Evolutionary conservation across 2,329 filamentous ascomycete genomes (phyloP).

Genomic region (Aspergillus transmontanensis): DNA sequence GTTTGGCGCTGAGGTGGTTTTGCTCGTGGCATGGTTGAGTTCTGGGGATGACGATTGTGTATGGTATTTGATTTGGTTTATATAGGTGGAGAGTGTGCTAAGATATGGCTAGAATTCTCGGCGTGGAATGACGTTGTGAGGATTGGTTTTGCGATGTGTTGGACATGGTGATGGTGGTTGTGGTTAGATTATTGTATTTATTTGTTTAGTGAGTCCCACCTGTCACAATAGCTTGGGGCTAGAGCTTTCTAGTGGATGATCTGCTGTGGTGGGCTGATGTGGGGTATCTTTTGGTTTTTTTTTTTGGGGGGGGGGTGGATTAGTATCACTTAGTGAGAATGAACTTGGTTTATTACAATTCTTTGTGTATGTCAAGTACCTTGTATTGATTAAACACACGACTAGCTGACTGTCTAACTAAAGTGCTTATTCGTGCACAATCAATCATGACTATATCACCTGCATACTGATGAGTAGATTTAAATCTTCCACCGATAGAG

Average conservation of each 20-base stretch:
- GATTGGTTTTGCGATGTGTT: not conserved
- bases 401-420: too few relatives aligned
- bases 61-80: not conserved
- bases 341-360: too few relatives aligned
- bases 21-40: not conserved
- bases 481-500: too few relatives aligned
- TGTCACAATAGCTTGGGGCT: not conserved
- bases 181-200: too few relatives aligned
- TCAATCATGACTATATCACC: too few relatives aligned
- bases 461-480: too few relatives aligned
- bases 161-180: not conserved
- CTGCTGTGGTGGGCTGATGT: not conserved
- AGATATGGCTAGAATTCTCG: not conserved
- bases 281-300: not conserved
- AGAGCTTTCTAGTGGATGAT: not conserved
- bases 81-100: not conserved
- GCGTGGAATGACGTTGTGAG: not conserved
- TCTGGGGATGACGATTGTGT: too few relatives aligned
- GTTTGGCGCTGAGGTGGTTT: not conserved
- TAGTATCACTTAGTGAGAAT: too few relatives aligned
- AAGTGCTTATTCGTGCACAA: too few relatives aligned
- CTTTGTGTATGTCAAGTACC: too few relatives aligned
- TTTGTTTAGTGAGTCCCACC: not conserved
- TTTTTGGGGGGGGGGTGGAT: too few relatives aligned
- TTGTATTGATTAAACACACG: too few relatives aligned